Conservation (phyloP, 495 filamentous ascomycete genomes). For the Chlorociboria aeruginascens region DNA sequence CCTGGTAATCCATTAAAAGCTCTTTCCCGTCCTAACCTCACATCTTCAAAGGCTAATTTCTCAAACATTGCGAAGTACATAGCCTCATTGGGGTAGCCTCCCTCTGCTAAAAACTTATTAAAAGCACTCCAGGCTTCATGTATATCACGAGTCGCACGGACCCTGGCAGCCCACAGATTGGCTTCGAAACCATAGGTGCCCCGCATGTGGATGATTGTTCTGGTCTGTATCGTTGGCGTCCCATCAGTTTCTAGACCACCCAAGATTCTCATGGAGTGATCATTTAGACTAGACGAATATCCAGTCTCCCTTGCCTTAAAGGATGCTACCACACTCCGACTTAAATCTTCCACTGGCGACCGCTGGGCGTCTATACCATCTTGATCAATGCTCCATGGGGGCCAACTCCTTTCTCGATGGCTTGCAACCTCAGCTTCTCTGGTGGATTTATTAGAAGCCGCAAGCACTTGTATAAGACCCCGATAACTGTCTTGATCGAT, state of each 20-base stretch:
- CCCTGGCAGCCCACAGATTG: conserved; percentile 15
- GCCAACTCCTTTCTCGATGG: conserved; percentile 15
- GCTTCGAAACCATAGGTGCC: neutral
- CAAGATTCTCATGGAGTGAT: conserved; percentile 10
- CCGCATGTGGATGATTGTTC: neutral
- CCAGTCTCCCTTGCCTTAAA: conserved; percentile 9
- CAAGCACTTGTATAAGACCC: conserved; percentile 11
- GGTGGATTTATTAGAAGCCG: conserved; percentile 13
- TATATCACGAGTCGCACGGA: conserved; percentile 17
- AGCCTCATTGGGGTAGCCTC: conserved; percentile 1
- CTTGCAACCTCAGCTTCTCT: conserved; percentile 10
- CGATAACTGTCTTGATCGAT: conserved; percentile 15
- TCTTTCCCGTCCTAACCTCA: neutral
- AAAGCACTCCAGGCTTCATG: conserved; percentile 20
- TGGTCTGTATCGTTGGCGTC: conserved; percentile 19
- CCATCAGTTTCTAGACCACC: conserved; percentile 18
- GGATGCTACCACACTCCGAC: conserved; percentile 10
- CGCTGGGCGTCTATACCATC: conserved; percentile 20
- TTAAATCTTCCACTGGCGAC: conserved; percentile 15
- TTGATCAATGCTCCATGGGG: conserved; percentile 19
- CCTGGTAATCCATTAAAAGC: conserved; percentile 3
- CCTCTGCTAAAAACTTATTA: neutral
- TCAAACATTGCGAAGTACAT: conserved; percentile 20
- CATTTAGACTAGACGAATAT: conserved; percentile 1
- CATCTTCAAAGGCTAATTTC: conserved; percentile 14